Conservation (phyloP, 306 rosid genomes). For the Canavalia ensiformis region DNA sequence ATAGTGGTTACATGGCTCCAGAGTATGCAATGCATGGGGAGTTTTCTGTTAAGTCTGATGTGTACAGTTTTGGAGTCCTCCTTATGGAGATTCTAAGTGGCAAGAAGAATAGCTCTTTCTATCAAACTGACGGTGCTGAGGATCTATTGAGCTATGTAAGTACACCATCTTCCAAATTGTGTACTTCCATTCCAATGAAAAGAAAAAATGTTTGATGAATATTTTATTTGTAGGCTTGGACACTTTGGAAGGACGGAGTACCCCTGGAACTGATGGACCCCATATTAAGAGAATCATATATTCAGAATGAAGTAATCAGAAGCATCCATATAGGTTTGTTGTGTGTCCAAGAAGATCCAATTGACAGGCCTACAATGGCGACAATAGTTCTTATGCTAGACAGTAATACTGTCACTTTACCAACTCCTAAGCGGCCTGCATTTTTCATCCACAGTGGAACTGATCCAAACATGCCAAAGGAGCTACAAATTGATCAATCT, state of each 20-base stretch:
- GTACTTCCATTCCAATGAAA: neutral
- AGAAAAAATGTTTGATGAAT: neutral
- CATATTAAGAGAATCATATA: conserved; percentile 35
- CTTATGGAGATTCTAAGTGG: conserved; percentile 57
- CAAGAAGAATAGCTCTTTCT: conserved; percentile 48
- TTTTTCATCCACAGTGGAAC: conserved; percentile 36
- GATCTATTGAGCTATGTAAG: conserved; percentile 54
- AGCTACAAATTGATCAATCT: conserved; percentile 28
- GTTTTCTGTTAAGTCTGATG: conserved; percentile 49
- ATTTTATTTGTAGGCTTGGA: conserved; percentile 53
- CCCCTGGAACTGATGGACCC: conserved; percentile 52
- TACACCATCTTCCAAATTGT: neutral
- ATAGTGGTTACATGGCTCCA: conserved; percentile 47
- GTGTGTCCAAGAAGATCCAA: conserved; percentile 57
- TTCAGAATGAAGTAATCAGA: conserved; percentile 49
- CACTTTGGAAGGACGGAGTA: conserved; percentile 50
- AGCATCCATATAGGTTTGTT: conserved; percentile 54
- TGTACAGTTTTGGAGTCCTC: conserved; percentile 53
- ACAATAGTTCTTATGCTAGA: conserved; percentile 48
- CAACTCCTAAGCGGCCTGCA: conserved; percentile 48
- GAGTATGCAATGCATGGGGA: conserved; percentile 46
- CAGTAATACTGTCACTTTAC: conserved; percentile 33
- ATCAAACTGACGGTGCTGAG: conserved; percentile 25
- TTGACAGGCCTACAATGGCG: conserved; percentile 54
- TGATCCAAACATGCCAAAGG: conserved; percentile 38